Evolutionary conservation across 2,329 filamentous ascomycete genomes (phyloP).

Genomic region (Trichoderma harzianum): DNA sequence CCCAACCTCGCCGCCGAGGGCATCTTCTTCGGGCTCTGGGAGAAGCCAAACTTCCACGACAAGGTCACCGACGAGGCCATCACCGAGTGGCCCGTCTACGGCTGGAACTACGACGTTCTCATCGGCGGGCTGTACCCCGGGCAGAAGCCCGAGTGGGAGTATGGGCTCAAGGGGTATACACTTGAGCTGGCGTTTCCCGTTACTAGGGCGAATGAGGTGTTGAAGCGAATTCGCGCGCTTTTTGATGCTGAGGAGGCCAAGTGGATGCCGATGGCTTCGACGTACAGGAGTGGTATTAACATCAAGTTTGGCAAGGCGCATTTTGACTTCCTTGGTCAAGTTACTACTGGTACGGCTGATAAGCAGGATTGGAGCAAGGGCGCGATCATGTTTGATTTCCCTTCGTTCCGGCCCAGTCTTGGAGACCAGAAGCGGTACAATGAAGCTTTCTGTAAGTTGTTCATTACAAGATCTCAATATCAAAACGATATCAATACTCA

Average conservation of each 20-base stretch:
- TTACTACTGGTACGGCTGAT: constrained; percentile 46
- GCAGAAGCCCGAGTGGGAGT: constrained; percentile 49
- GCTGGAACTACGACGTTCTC: constrained; percentile 52
- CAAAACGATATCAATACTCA: not conserved
- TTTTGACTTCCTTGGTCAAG: constrained; percentile 48
- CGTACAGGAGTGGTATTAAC: constrained; percentile 51
- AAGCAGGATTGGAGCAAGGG: constrained; percentile 46
- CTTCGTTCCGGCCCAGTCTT: constrained; percentile 42
- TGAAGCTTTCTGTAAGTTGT: constrained; percentile 45
- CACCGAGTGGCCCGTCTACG: constrained; percentile 47
- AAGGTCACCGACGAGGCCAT: constrained; percentile 46
- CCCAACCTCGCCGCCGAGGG: constrained; percentile 49
- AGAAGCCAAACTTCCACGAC: constrained; percentile 50
- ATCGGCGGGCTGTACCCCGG: constrained; percentile 50
- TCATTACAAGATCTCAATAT: not conserved
- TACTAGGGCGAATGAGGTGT: constrained; percentile 45
- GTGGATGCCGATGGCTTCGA: constrained; percentile 46
- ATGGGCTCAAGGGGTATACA: constrained; percentile 44
- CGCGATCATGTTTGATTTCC: constrained; percentile 54
- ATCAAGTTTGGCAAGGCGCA: constrained; percentile 51
- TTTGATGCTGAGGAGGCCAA: constrained; percentile 46
- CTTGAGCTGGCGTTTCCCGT: constrained; percentile 51
- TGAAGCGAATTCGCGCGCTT: constrained; percentile 45
- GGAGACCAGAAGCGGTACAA: constrained; percentile 48
- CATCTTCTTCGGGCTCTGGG: constrained; percentile 48